Evolutionary conservation across 805 yeast species (phyloP), one percentile per base, ranked within the genome.

Genomic region (Suhomyces faveliae): DNA sequence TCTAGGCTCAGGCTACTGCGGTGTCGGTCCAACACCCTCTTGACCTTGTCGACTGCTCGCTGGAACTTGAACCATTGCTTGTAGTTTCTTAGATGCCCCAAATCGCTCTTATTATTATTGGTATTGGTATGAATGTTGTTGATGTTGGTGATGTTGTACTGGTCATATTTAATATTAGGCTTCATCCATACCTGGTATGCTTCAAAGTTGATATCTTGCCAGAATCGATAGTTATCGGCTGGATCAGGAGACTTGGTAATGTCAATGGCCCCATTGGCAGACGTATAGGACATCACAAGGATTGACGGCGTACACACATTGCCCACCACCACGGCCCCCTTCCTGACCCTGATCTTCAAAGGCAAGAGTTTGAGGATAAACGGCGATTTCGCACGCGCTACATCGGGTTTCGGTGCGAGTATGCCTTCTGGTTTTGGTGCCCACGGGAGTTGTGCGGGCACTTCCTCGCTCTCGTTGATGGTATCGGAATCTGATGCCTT

Each of bases 261-360:
- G 63, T 91, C 97, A 1, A 85, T 49, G 0, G 72, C 47, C 0
- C 89, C 90, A 11, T 67, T 66, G 1, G 81, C 81, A 1, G 72
- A 61, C 4, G 77, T 71, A 56, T 76, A 85, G 7, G 89, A 83
- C 3, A 78, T 70, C 3, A 89, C 82, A 39, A 87, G 52, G 9
- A 94, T 67, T 0, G 91, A 80, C 1, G 94, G 84, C 0, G 97
- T 89, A 12, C 80, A 76, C 50, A 77, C 74, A 63, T 91, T 92
- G 7, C 99, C 99, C 17, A 89, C 58, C 1, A 89, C 85, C 22
- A 89, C 42, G 0, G 96, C 85, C 1, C 92, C 89, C 47, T 80
- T 84, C 40, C 72, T 77, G 10, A 88, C 70, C 6, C 70, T 65
- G 2, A 89, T 42, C 11, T 79, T 78, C 2, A 92, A 55, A 0